phyloP scores from a whole-genome alignment of 768 basidiomycete species.

The Dioszegia crocea region DNA sequence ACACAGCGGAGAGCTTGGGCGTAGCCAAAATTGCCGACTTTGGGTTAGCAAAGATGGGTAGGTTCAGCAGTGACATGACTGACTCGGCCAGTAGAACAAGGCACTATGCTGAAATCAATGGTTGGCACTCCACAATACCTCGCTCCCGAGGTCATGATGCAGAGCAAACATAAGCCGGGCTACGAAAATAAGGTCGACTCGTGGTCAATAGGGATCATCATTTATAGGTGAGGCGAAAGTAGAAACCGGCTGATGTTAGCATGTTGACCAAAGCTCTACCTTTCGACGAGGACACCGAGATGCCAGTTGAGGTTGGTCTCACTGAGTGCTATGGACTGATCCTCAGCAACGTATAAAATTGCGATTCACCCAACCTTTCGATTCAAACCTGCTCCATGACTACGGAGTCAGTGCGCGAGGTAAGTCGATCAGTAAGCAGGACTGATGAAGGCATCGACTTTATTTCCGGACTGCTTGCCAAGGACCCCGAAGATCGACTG shows the following conservation, averaged over 20 bases:
- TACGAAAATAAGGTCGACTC: constrained; percentile 89
- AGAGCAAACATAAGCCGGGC: constrained; percentile 57
- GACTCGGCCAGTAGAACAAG: constrained; percentile 22
- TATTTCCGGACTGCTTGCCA: constrained; percentile 62
- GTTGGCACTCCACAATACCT: constrained; percentile 94
- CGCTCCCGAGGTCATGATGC: constrained; percentile 78
- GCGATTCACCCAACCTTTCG: constrained; percentile 51
- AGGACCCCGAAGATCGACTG: constrained; percentile 66
- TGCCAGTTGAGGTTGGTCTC: constrained; percentile 55
- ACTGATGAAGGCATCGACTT: constrained; percentile 60
- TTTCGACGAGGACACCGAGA: constrained; percentile 71
- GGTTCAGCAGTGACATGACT: not conserved
- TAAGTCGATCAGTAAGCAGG: constrained; percentile 43
- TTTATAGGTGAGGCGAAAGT: constrained; percentile 69
- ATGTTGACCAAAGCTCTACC: constrained; percentile 75
- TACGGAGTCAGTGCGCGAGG: constrained; percentile 55
- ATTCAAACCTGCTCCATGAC: constrained; percentile 58
- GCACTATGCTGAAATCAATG: constrained; percentile 65
- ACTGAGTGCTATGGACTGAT: not conserved
- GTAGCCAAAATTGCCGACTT: constrained; percentile 91
- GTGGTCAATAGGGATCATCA: constrained; percentile 93
- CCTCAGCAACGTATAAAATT: constrained; percentile 40
- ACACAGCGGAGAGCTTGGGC: constrained; percentile 95
- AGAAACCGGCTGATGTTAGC: constrained; percentile 17
- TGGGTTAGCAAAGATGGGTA: constrained; percentile 76